Evolutionary conservation across 2,329 filamentous ascomycete species (phyloP), one percentile per base, ranked within the genome.

Genomic region (Penicillium sp.): DNA sequence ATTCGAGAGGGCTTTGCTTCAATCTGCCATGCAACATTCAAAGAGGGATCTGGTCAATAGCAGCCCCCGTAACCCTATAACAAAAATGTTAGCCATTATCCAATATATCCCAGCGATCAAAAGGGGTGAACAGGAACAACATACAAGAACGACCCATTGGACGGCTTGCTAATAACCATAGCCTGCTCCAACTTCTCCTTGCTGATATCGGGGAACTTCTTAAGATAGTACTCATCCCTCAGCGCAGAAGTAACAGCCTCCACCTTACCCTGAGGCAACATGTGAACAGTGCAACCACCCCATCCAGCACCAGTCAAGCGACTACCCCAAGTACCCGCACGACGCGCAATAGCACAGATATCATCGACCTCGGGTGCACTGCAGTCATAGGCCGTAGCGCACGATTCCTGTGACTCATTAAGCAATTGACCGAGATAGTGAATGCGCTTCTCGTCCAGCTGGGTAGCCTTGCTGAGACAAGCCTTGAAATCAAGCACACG

Each of bases 201-300:
- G 0, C 80, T 88, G 47, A 88, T 83, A 58, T 82, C 80, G 0
- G 85, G 85, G 67, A 86, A 87, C 63, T 82, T 82, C 77, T 87
- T 88, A 53, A 82, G 77, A 73, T 95, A 97, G 72, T 97, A 99
- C 69, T 91, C 86, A 59, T 82, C 82, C 65, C 89, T 84, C 82
- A 94, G 86, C 6, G 90, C 90, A 66, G 83, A 80, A 71, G 84
- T 90, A 23, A 99, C 89, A 27, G 79, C 83, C 6, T 87, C 86
- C 0, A 97, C 88, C 74, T 88, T 93, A 66, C 91, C 83, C 55
- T 86, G 89, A 0, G 93, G 89, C 50, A 97, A 88, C 54, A 99
- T 82, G 76, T 99, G 94, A 55, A 99, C 93, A 57, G 86, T 94
- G 77, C 94, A 97, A 3, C 94, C 94, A 58, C 94, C 94, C 94